Base-by-base conservation (phyloP, 1,139 yeast species). In the Protomyces gravidus region DNA sequence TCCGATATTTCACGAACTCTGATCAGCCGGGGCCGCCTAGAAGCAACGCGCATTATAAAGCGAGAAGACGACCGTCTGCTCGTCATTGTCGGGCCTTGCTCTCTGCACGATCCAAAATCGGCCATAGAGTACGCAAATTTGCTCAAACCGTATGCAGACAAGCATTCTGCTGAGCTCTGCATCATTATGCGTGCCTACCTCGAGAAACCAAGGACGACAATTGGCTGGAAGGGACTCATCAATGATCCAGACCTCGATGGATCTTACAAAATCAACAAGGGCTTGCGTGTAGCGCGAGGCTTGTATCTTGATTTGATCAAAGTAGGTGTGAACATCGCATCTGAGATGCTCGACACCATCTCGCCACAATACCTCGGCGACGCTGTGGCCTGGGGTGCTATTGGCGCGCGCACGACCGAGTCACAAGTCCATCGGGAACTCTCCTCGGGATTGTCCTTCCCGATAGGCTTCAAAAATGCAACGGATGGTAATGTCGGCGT, bases 361-460 rank as follows among this genome's bases (percentile, higher is more conserved):
- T 88, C 96, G 26, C 98, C 98, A n/a, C 98, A 92, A 79, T 92
- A 82, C 79, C 80, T 92, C 67, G 85, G 95, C 28, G 98, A 92
- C 73, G 79, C 89, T 67, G 80, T 92, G 67, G 86, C 96, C 46
- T 84, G 92, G 67, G 98, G 98, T 67, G 98, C 98, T 63, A 89
- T 92, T 75, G 98, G 98, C 70, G 98, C 98, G 60, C 84, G 98
- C 78, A 92, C 98, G 64, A 92, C 98, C 58, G 98, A 92, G 78
- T 89, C 97, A 55, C 98, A 92, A 75, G 81, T 92, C 65, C 98
- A 92, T 77, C 85, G 98, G 75, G 98, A 92, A 76, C 80, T 92
- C 68, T 95, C 97, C 21, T 89, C 97, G 3, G 98, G 97, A 53
- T 80, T 92, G 65, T 86, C 96, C 9, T 92, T 92, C 90, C 98